Evolutionary conservation across 805 yeast genomes (phyloP).

Genomic region (Wickerhamiella siamensis): DNA sequence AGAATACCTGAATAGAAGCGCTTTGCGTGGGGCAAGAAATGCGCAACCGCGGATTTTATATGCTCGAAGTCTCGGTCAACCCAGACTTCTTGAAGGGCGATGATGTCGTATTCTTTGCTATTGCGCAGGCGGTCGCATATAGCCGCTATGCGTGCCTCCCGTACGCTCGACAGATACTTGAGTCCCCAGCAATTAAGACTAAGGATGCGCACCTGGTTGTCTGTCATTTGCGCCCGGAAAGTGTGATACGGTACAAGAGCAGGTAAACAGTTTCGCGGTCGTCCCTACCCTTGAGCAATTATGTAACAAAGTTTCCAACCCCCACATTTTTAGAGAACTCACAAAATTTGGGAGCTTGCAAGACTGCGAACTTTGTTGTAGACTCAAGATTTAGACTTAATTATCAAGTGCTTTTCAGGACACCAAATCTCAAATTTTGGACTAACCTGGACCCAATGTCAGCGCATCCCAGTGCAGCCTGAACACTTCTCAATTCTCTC

Average conservation of each 20-base stretch:
- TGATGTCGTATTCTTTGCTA: conserved; percentile 48
- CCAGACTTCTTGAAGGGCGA: conserved; percentile 96
- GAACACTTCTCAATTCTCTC: too few species aligned
- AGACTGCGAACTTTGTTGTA: too few species aligned
- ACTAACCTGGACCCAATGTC: too few species aligned
- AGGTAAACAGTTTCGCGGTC: too few species aligned
- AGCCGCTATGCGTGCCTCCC: conserved; percentile 52
- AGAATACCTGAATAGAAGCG: conserved; percentile 70
- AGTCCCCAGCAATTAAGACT: conserved; percentile 51
- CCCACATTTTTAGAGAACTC: too few species aligned
- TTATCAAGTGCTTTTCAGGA: too few species aligned
- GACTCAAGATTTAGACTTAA: too few species aligned
- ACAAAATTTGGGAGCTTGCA: too few species aligned
- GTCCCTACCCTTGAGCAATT: too few species aligned
- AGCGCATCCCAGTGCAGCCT: too few species aligned
- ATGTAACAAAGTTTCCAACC: too few species aligned
- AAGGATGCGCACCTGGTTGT: conserved; percentile 26
- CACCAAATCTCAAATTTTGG: too few species aligned
- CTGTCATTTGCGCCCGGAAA: neutral
- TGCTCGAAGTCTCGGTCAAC: conserved; percentile 68
- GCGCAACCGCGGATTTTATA: conserved; percentile 33
- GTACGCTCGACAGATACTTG: conserved; percentile 60
- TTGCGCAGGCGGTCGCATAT: conserved; percentile 48
- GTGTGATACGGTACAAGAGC: neutral
- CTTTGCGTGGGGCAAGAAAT: conserved; percentile 47